phyloP scores from a whole-genome alignment of 1,284 basidiomycete species.

The Microbotryomycetes sp. region DNA sequence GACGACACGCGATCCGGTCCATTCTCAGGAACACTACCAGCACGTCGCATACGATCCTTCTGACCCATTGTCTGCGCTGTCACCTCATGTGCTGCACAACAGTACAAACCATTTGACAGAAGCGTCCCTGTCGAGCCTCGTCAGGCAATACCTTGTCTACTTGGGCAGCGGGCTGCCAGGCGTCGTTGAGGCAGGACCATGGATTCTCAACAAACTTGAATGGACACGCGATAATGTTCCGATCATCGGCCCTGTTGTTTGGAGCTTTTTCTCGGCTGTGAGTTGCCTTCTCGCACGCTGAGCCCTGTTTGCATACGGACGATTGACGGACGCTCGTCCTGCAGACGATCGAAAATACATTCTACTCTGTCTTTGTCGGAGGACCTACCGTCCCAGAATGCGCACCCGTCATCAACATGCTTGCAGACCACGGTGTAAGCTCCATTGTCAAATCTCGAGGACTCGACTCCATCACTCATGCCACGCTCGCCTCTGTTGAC shows the following conservation, averaged over 20 bases:
- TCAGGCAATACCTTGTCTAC: constrained; percentile 35
- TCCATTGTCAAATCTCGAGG: neutral
- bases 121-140: constrained; percentile 20
- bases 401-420: constrained; percentile 19
- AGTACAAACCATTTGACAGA: constrained; percentile 27
- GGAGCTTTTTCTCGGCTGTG: constrained; percentile 29
- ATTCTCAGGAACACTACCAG: neutral
- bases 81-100: constrained; percentile 9
- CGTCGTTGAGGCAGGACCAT: constrained; percentile 31
- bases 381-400: constrained; percentile 32
- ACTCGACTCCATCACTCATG: neutral
- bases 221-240: constrained; percentile 32
- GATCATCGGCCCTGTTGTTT: constrained; percentile 25
- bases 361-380: constrained; percentile 34
- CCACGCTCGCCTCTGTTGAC: neutral
- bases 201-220: constrained; percentile 28
- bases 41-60: neutral
- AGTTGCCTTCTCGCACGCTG: neutral
- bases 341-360: constrained; percentile 33
- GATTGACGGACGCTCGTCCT: neutral
- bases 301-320: neutral
- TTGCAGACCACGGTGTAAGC: constrained; percentile 18
- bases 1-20: neutral
- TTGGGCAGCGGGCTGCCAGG: constrained; percentile 19
- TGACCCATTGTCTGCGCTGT: constrained; percentile 30